Percentiles rank a stretch among this genome's conserved stretches.
Evolutionary conservation across 768 basidiomycete genomes (phyloP).

Genomic region (Suillus lakei): DNA sequence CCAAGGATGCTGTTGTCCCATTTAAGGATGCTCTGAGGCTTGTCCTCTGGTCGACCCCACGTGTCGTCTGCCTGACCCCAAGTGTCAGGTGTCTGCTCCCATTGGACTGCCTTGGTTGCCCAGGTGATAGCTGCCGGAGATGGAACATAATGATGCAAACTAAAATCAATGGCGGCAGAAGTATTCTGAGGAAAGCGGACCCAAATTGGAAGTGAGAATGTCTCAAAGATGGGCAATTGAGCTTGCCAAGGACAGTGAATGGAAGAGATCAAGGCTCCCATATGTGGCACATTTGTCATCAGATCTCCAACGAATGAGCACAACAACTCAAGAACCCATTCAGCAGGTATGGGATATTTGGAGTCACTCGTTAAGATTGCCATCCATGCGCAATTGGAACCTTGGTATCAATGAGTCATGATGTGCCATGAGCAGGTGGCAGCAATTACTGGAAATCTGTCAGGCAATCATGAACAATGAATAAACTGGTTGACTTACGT

Average conservation of each 20-base stretch:
- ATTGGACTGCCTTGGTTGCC: neutral
- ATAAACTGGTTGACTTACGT: neutral
- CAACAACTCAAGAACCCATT: neutral
- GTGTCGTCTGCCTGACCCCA: neutral
- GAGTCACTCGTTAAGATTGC: neutral
- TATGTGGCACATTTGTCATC: neutral
- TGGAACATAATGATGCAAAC: neutral
- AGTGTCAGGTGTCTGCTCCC: neutral
- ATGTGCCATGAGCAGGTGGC: neutral
- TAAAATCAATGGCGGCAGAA: neutral
- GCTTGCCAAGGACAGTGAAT: neutral
- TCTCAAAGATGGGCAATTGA: conserved; percentile 2
- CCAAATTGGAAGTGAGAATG: neutral
- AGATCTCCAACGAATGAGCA: conserved; percentile 3
- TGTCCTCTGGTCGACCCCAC: neutral
- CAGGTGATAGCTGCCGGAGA: neutral
- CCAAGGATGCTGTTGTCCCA: neutral
- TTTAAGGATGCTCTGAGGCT: neutral
- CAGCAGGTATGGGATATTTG: neutral
- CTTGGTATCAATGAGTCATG: neutral
- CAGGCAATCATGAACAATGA: neutral
- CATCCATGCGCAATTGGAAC: neutral
- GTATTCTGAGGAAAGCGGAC: neutral
- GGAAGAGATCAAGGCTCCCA: neutral
- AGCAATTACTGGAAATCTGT: neutral